These are phyloP conservation scores for Setaria viridis DNA, from an alignment of 202 grass and related monocot species.

Conservation along the genomic window DNA sequence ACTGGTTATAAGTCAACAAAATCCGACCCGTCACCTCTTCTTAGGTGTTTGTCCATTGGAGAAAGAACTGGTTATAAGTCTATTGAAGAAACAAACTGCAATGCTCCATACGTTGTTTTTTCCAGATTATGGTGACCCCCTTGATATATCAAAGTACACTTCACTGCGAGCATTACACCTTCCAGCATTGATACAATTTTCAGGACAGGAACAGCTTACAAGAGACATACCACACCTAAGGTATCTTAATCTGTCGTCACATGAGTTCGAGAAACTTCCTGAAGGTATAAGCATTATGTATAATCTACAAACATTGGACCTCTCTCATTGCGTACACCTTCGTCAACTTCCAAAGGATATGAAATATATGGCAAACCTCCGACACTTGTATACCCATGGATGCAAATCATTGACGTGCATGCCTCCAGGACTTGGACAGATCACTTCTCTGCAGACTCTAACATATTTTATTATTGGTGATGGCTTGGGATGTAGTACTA, in stretches of 20 bases:
- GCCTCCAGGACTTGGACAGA: slow-evolving; percentile 37
- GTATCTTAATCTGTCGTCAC: not conserved
- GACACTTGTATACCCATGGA: slow-evolving; percentile 34
- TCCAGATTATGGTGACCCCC: too few relatives aligned
- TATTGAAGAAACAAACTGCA: not conserved
- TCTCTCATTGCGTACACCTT: rapidly evolving
- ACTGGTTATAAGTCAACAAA: not conserved
- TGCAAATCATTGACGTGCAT: not conserved
- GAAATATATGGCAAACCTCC: slow-evolving; percentile 52
- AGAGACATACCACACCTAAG: not conserved
- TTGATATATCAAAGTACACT: not conserved
- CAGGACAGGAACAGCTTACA: too few relatives aligned
- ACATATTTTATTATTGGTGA: slow-evolving; percentile 42
- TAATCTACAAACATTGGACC: slow-evolving; percentile 39
- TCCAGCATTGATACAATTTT: too few relatives aligned
- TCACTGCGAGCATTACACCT: slow-evolving; percentile 10
- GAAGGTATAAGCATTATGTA: slow-evolving; percentile 35
- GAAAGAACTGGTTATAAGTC: too few relatives aligned
- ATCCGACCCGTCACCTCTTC: not conserved
- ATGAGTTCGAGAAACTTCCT: not conserved
- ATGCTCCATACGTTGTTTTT: not conserved
- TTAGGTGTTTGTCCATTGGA: too few relatives aligned
- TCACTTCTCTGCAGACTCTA: slow-evolving; percentile 53
- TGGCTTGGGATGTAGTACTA: not conserved
- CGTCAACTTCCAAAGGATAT: slow-evolving; percentile 15